Percentiles rank a stretch among this genome's conserved stretches.
Evolutionary conservation across 2,329 filamentous ascomycete species (phyloP).

Genomic region (Aspergillus pseudoviridinutans): DNA sequence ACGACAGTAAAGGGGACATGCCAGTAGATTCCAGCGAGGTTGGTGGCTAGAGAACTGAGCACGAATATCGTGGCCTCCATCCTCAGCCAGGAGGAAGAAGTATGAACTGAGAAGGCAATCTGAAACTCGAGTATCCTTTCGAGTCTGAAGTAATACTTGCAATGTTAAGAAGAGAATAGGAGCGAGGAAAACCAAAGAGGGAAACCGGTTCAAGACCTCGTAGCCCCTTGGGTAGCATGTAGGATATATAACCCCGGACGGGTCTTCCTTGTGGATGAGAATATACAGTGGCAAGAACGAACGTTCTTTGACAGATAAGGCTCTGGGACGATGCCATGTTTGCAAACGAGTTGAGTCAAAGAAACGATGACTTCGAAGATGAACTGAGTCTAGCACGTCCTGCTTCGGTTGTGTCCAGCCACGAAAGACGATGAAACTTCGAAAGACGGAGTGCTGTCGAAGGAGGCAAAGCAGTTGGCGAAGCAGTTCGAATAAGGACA

Average conservation of each 20-base stretch:
- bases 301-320: neutral
- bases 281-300: neutral
- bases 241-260: neutral
- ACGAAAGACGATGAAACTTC: neutral
- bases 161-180: neutral
- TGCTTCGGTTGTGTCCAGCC: neutral
- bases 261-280: neutral
- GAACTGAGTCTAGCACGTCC: neutral
- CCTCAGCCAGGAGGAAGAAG: conserved; percentile 1
- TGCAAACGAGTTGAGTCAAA: neutral
- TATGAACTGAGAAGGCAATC: neutral
- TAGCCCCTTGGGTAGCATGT: neutral
- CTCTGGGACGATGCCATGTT: neutral
- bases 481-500: neutral
- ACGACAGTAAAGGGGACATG: conserved; percentile 18
- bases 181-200: neutral
- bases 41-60: conserved; percentile 2
- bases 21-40: conserved; percentile 17
- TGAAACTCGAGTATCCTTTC: neutral
- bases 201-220: neutral
- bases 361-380: neutral
- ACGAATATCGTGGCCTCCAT: conserved; percentile 15
- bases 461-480: neutral
- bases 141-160: neutral
- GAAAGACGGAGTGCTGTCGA: neutral